Conservation (phyloP, 208 protist species). For the Crithidia thermophila region DNA sequence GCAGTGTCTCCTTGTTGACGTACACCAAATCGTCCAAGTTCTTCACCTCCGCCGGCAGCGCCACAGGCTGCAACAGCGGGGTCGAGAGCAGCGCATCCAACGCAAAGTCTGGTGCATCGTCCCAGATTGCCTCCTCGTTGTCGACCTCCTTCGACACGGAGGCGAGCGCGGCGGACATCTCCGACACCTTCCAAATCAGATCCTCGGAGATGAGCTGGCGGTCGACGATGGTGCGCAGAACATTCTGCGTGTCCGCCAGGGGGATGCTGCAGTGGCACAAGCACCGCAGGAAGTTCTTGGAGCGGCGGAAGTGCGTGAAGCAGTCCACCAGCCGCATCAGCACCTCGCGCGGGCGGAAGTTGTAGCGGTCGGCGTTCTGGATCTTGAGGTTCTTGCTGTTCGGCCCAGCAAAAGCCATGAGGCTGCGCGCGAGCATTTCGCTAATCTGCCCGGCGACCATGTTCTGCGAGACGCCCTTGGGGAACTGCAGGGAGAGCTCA, state of each 20-base stretch:
- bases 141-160: constrained; percentile 59
- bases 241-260: constrained; percentile 48
- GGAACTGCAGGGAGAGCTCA: constrained; percentile 76
- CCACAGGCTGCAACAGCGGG: constrained; percentile 78
- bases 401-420: constrained; percentile 80
- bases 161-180: constrained; percentile 59
- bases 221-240: constrained; percentile 61
- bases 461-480: constrained; percentile 84
- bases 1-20: constrained; percentile 84
- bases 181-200: constrained; percentile 61
- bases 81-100: constrained; percentile 82
- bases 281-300: constrained; percentile 72
- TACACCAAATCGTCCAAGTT: constrained; percentile 78
- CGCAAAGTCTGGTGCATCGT: constrained; percentile 87
- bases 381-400: constrained; percentile 84
- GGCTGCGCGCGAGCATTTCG: constrained; percentile 84
- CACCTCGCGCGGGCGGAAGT: constrained; percentile 80
- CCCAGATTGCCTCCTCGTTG: constrained; percentile 81
- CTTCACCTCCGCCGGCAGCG: constrained; percentile 83
- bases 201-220: constrained; percentile 72
- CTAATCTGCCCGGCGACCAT: constrained; percentile 89
- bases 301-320: constrained; percentile 75
- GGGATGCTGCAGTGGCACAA: constrained; percentile 82
- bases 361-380: constrained; percentile 74
- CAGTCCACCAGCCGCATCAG: constrained; percentile 79